phyloP scores from a whole-genome alignment of 139 green algal species.

The Volvox africanus region DNA sequence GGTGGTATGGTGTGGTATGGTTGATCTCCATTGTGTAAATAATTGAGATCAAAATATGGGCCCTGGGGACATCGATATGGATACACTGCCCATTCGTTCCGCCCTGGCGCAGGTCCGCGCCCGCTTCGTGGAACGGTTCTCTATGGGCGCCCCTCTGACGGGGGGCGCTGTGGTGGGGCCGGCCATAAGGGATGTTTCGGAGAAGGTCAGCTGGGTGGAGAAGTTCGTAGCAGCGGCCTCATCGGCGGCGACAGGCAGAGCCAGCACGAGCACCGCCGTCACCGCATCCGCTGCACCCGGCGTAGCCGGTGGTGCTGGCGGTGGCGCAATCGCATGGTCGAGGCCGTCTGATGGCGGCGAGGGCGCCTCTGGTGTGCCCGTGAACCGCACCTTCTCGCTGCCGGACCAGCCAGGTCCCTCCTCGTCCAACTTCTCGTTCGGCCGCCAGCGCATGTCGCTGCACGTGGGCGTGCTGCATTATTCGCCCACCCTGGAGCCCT shows the following conservation, averaged over 20 bases:
- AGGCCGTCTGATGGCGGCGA: not conserved
- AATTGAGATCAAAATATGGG: too few relatives aligned
- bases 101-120: conserved; percentile 71
- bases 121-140: conserved; percentile 94
- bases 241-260: too few relatives aligned
- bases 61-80: too few relatives aligned
- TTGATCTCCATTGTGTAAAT: too few relatives aligned
- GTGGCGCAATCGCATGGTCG: not conserved
- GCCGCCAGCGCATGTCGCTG: conserved; percentile 68
- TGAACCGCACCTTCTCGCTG: conserved; percentile 12
- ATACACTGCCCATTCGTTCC: too few relatives aligned
- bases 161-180: conserved; percentile 84
- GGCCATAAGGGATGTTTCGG: conserved; percentile 78
- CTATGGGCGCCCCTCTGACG: conserved; percentile 87
- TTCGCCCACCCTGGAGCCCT: conserved; percentile 84
- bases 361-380: not conserved
- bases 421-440: not conserved
- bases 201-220: conserved; percentile 91
- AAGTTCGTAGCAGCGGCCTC: conserved; percentile 82
- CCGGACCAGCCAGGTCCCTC: conserved; percentile 33
- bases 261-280: too few relatives aligned
- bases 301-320: not conserved
- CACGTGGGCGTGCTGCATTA: conserved; percentile 97
- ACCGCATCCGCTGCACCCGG: too few relatives aligned
- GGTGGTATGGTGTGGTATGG: too few relatives aligned